Conservation (phyloP, 306 rosid species). For the Calophaca sinica region DNA sequence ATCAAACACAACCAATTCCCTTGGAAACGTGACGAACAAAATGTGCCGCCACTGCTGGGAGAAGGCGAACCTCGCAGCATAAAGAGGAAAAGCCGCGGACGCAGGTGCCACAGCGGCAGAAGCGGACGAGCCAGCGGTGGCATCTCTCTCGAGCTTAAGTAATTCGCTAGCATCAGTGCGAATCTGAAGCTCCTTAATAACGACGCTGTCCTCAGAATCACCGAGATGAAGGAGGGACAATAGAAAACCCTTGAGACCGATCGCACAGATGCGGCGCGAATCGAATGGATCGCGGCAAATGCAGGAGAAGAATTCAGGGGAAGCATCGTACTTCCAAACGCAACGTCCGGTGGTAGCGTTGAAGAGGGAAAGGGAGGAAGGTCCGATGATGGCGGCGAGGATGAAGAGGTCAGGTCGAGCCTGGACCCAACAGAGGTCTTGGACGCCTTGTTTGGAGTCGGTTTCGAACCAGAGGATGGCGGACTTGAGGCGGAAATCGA, state of each 20-base stretch:
- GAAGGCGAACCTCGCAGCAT: constrained; percentile 64
- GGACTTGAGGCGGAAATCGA: constrained; percentile 72
- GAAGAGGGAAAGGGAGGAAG: constrained; percentile 74
- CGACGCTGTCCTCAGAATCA: constrained; percentile 65
- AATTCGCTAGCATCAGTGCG: constrained; percentile 65
- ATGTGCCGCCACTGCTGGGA: constrained; percentile 86
- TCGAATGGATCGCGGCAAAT: constrained; percentile 93
- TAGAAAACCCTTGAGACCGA: constrained; percentile 83
- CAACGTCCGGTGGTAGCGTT: constrained; percentile 72
- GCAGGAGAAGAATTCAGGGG: constrained; percentile 75
- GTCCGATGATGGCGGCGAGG: constrained; percentile 76
- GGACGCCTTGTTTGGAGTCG: constrained; percentile 64
- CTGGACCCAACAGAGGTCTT: constrained; percentile 95
- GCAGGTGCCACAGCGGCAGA: constrained; percentile 56
- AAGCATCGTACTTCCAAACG: constrained; percentile 87
- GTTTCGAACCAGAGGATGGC: constrained; percentile 80
- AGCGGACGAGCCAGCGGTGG: background rate
- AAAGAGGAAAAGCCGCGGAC: constrained; percentile 69
- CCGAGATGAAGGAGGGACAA: constrained; percentile 71
- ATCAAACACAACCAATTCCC: constrained; percentile 89
- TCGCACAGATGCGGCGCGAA: constrained; percentile 79
- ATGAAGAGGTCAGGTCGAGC: constrained; percentile 68
- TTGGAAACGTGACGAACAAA: constrained; percentile 82
- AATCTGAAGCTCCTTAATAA: constrained; percentile 74
- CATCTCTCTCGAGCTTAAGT: constrained; percentile 75